Base-by-base conservation (phyloP, 2,329 filamentous ascomycete genomes). In the Colletotrichum sp. region DNA sequence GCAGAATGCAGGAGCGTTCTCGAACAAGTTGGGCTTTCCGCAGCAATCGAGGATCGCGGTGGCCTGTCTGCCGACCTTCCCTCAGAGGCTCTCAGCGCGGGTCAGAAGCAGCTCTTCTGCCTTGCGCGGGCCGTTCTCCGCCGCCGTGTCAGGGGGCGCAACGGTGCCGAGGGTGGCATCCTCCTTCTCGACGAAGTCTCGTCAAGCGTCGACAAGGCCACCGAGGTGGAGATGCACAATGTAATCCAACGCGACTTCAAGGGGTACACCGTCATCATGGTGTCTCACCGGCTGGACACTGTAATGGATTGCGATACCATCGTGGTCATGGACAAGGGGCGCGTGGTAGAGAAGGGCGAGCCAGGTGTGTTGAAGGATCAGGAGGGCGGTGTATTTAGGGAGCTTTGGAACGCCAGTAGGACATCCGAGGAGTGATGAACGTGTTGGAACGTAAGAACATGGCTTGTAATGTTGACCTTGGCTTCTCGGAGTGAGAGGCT, bases 71-170 rank as follows among this genome's bases (percentile, higher is more conserved):
- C 80, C 0, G 78, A 74, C 3, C 86, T 93, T 77, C 84, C 85
- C n/a, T 83, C 87, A 3, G 85, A 89, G 8, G 84, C 86, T 67
- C 84, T 92, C 7, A 89, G 87, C 7, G 87, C 89, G 39, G 93
- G 93, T 0, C 92, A 94, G 81, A 88, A 88, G 60, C 92, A 94
- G 79, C 85, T 94, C 0, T 92, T 94, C 78, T 92, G 89, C 77
- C 86, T 94, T 2, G 92, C 90, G 0, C 83, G 92, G 1, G 92
- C 91, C 0, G 85, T 93, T 21, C 81, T 94, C 9, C 83, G 88
- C 6, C 77, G 81, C 4, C 75, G 83, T 24, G 84, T 88, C 6
- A 76, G 72, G 39, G 39, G 59, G 4, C 28, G 32, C 6, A 70
- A 7, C 14, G 66, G 60, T 7, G 52, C n/a, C 13, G 39, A 30